Evolutionary conservation across 805 yeast genomes (phyloP).

Genomic region (Metschnikowia proteae): DNA sequence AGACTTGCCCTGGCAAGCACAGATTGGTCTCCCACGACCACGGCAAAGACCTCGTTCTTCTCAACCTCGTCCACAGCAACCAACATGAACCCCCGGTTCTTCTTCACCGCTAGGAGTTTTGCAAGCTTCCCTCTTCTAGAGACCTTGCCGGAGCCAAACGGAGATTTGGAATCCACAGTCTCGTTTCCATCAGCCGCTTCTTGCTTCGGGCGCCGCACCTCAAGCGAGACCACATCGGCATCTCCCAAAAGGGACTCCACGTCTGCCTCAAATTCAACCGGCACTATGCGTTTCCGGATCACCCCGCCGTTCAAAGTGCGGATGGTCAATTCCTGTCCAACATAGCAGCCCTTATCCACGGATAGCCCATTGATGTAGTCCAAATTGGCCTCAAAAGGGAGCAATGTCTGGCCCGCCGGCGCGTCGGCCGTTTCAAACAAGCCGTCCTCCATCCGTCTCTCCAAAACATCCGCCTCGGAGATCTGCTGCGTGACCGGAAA

Average conservation of each 20-base stretch:
- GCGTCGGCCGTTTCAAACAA: constrained; percentile 37
- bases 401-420: constrained; percentile 26
- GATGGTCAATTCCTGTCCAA: constrained; percentile 93
- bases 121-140: constrained; percentile 36
- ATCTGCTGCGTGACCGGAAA: constrained; percentile 44
- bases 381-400: constrained; percentile 82
- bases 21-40: constrained; percentile 23
- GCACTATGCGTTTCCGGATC: constrained; percentile 78
- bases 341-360: constrained; percentile 89
- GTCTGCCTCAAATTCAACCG: constrained; percentile 41
- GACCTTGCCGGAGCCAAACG: constrained; percentile 15
- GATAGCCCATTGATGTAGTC: constrained; percentile 82
- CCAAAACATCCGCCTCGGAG: constrained; percentile 52
- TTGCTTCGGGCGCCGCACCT: constrained; percentile 7
- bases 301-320: constrained; percentile 81
- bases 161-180: constrained; percentile 10
- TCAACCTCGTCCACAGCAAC: constrained; percentile 46
- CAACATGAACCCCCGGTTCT: constrained; percentile 64
- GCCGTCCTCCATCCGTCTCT: constrained; percentile 41
- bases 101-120: constrained; percentile 50
- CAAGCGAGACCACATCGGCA: constrained; percentile 15
- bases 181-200: not conserved
- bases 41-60: constrained; percentile 35
- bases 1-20: constrained; percentile 49
- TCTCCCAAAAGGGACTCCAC: constrained; percentile 5